These are phyloP conservation scores for Colletotrichum simmondsii DNA, from an alignment of 2,329 filamentous ascomycete species.

Conservation along the genomic window DNA sequence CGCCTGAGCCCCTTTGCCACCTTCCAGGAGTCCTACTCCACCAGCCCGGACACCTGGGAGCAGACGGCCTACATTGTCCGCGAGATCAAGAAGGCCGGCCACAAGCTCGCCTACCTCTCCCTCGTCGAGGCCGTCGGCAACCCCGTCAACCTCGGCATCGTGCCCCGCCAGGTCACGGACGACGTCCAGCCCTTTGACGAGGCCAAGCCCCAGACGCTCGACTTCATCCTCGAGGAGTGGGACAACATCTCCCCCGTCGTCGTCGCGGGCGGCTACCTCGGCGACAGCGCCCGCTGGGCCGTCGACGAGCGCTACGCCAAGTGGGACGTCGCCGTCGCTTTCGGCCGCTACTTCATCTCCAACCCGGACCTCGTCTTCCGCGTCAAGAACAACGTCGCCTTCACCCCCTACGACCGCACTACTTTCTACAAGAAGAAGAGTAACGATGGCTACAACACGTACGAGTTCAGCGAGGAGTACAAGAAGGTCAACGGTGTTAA, in stretches of 20 bases:
- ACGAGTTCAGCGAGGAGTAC: constrained; percentile 40
- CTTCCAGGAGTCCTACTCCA: constrained; percentile 41
- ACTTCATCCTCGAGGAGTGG: constrained; percentile 44
- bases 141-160: constrained; percentile 34
- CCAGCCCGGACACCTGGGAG: constrained; percentile 39
- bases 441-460: constrained; percentile 43
- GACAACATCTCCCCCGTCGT: constrained; percentile 42
- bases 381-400: constrained; percentile 47
- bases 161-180: constrained; percentile 33
- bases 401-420: constrained; percentile 50
- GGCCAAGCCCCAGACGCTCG: constrained; percentile 38
- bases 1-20: constrained; percentile 44
- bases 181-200: constrained; percentile 33
- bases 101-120: constrained; percentile 48
- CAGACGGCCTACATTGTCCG: constrained; percentile 42
- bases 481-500: constrained; percentile 19
- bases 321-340: constrained; percentile 42
- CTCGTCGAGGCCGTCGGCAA: constrained; percentile 48
- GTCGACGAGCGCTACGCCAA: constrained; percentile 42
- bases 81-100: constrained; percentile 39
- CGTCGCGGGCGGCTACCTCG: constrained; percentile 42
- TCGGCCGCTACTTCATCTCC: constrained; percentile 51
- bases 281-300: constrained; percentile 37
- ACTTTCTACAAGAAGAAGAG: constrained; percentile 50
- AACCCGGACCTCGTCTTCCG: constrained; percentile 55